Percentiles rank a stretch among this genome's conserved stretches.
Evolutionary conservation across 2,329 filamentous ascomycete genomes (phyloP).

Genomic region (Ilyonectria robusta): DNA sequence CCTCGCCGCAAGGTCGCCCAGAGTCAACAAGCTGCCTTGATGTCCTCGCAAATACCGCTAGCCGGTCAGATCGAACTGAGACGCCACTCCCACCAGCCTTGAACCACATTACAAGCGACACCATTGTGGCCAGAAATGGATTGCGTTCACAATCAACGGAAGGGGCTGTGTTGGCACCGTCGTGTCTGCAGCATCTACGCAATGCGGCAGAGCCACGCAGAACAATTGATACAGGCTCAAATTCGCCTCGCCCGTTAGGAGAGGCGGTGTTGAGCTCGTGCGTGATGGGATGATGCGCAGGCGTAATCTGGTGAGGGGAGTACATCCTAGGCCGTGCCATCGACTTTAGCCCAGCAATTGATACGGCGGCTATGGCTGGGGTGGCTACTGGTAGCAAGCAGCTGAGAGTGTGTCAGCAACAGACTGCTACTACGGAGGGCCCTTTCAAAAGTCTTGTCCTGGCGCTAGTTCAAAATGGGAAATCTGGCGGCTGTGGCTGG

Average conservation of each 20-base stretch:
- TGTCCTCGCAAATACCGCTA: not conserved
- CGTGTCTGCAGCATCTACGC: not conserved
- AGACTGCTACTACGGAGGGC: too few species aligned
- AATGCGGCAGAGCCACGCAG: conserved; percentile 1
- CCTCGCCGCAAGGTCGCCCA: conserved; percentile 4
- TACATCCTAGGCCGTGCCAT: too few species aligned
- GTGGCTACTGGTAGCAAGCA: too few species aligned
- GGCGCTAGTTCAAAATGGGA: too few species aligned
- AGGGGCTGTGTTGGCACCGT: not conserved
- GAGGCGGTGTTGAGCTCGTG: not conserved
- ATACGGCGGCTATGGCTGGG: too few species aligned
- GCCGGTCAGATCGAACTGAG: not conserved
- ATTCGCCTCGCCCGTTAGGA: conserved; percentile 1
- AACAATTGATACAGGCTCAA: not conserved
- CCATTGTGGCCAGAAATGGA: not conserved
- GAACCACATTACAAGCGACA: not conserved
- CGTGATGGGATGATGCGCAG: not conserved
- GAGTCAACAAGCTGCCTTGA: not conserved
- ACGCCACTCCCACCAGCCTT: not conserved
- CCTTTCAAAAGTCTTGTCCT: too few species aligned
- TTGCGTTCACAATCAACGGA: not conserved
- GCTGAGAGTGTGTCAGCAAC: too few species aligned
- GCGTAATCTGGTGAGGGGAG: too few species aligned
- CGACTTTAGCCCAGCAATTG: too few species aligned
- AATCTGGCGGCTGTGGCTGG: too few species aligned